These are phyloP conservation scores for Arthrobotrys conoides DNA, from an alignment of 2,329 filamentous ascomycete genomes.

Conservation along the genomic window DNA sequence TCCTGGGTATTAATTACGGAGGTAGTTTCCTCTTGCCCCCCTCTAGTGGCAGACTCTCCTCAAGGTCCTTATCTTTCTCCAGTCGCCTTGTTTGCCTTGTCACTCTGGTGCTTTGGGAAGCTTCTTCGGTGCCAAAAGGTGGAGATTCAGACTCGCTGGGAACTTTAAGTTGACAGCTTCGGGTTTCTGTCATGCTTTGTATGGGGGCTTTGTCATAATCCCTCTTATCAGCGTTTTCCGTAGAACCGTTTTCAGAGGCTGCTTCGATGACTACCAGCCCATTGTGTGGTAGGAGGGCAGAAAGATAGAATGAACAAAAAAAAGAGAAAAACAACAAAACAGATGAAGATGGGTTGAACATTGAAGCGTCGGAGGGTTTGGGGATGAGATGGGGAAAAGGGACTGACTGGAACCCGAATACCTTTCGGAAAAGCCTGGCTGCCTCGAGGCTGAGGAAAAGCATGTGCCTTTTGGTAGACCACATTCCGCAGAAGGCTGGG, in stretches of 20 bases:
- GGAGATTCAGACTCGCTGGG: slow-evolving; percentile 1
- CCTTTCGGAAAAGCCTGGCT: not conserved
- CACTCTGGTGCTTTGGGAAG: slow-evolving; percentile 2
- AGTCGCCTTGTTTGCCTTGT: slow-evolving; percentile 1
- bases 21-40: not conserved
- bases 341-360: not conserved
- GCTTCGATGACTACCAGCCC: not conserved
- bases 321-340: not conserved
- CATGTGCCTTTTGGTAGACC: not conserved
- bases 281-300: not conserved
- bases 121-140: not conserved
- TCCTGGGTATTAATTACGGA: not conserved
- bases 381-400: not conserved
- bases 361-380: slow-evolving; percentile 1
- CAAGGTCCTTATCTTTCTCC: slow-evolving; percentile 3
- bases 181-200: not conserved
- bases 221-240: not conserved
- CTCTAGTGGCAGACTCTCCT: not conserved
- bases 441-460: slow-evolving; percentile 1
- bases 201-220: not conserved
- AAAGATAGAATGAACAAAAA: not conserved
- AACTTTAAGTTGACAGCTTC: not conserved
- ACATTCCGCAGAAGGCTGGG: not conserved
- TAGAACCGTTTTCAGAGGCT: not conserved
- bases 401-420: not conserved